Evolutionary conservation across 2,329 filamentous ascomycete genomes (phyloP).

Genomic region (Tolypocladium pustulatum): DNA sequence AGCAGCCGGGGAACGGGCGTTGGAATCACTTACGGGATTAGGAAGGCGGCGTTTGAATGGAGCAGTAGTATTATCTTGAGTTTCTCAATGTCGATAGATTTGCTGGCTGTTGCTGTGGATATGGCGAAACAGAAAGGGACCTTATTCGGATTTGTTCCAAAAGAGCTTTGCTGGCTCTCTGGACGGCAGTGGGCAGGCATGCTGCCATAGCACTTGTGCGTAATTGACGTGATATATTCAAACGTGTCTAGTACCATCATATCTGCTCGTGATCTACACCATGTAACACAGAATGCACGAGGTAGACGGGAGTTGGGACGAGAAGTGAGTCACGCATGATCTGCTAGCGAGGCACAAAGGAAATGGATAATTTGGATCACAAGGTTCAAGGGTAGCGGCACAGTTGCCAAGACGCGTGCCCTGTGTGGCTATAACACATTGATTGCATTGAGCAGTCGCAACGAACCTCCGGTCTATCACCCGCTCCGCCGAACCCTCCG

Average conservation of each 20-base stretch:
- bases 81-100: background rate
- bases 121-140: background rate
- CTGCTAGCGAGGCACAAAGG: background rate
- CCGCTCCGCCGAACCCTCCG: conserved; percentile 13
- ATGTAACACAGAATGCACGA: background rate
- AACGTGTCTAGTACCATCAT: background rate
- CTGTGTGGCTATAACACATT: conserved; percentile 18
- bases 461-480: conserved; percentile 18
- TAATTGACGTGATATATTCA: background rate
- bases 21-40: conserved; percentile 34
- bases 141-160: background rate
- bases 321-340: background rate
- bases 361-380: background rate
- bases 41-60: conserved; percentile 1
- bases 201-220: background rate
- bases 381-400: background rate
- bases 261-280: background rate
- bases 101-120: background rate
- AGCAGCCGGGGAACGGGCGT: conserved; percentile 26
- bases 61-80: background rate
- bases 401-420: conserved; percentile 8
- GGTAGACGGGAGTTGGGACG: background rate
- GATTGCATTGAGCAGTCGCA: conserved; percentile 17
- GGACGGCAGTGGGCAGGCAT: background rate
- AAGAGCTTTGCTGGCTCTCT: background rate